A percentile compares a stretch with the other conserved stretches of the same genome.
phyloP scores from a whole-genome alignment of 495 filamentous ascomycete genomes.

The Tuber aestivum region DNA sequence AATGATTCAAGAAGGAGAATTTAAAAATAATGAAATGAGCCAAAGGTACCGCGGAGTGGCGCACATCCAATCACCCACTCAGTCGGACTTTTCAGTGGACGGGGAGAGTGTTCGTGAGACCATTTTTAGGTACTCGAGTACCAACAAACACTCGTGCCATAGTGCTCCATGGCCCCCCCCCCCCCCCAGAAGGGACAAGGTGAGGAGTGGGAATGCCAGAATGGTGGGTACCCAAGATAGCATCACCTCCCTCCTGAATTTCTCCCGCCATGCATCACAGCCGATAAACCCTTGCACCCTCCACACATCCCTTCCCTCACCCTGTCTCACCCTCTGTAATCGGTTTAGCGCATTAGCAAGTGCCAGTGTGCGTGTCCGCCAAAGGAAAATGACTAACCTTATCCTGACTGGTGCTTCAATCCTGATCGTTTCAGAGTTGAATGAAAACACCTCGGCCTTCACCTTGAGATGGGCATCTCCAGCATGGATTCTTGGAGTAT shows the following conservation, averaged over 20 bases:
- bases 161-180: slow-evolving; percentile 1
- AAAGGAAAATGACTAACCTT: slow-evolving; percentile 31
- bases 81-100: slow-evolving; percentile 4
- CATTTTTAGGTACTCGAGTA: slow-evolving; percentile 26
- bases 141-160: slow-evolving; percentile 13
- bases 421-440: slow-evolving; percentile 31
- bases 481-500: not conserved
- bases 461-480: not conserved
- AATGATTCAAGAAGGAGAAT: not conserved
- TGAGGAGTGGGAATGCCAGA: slow-evolving; percentile 11
- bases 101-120: slow-evolving; percentile 16
- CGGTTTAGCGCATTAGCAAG: slow-evolving; percentile 6
- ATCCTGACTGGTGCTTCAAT: slow-evolving; percentile 29
- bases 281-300: slow-evolving; percentile 36
- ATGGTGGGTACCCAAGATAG: slow-evolving; percentile 40
- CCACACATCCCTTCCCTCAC: slow-evolving; percentile 32
- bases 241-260: slow-evolving; percentile 36
- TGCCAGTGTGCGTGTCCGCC: slow-evolving; percentile 25
- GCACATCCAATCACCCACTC: slow-evolving; percentile 3
- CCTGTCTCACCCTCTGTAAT: slow-evolving; percentile 9
- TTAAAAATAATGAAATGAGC: slow-evolving; percentile 10
- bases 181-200: slow-evolving; percentile 11
- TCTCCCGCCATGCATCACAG: slow-evolving; percentile 39
- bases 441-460: not conserved
- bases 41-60: not conserved